Evolutionary conservation across 169 alveolate species (phyloP).

Genomic region (Plasmodium knowlesi): DNA sequence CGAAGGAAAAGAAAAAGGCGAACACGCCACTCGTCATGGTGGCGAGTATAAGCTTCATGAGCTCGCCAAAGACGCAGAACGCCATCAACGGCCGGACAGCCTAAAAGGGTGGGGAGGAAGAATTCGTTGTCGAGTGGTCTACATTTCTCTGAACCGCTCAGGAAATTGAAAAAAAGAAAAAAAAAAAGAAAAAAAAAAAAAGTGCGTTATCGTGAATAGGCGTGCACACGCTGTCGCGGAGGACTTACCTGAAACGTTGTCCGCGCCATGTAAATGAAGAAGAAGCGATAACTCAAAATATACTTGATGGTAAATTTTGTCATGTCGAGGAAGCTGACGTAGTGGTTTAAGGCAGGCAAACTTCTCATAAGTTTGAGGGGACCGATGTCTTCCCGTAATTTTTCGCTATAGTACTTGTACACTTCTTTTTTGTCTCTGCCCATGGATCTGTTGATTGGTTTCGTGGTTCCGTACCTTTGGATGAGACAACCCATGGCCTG

Average conservation of each 20-base stretch:
- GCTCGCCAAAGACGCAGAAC: conserved; percentile 90
- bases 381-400: conserved; percentile 32
- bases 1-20: conserved; percentile 89
- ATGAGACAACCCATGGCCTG: conserved; percentile 27
- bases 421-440: conserved; percentile 15
- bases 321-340: conserved; percentile 82
- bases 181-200: neutral
- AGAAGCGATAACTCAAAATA: conserved; percentile 85
- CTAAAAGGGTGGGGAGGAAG: conserved; percentile 48
- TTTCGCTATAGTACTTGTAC: conserved; percentile 36
- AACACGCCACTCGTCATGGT: conserved; percentile 89
- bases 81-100: conserved; percentile 92
- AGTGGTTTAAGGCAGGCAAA: conserved; percentile 64
- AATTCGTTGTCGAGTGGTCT: neutral
- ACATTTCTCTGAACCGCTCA: neutral
- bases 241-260: conserved; percentile 88
- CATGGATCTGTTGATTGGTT: neutral
- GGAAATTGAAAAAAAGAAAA: neutral
- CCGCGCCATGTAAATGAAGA: conserved; percentile 90
- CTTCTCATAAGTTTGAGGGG: conserved; percentile 53
- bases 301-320: conserved; percentile 83
- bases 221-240: neutral
- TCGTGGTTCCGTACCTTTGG: conserved; percentile 18
- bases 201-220: neutral
- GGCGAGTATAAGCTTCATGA: conserved; percentile 88